A percentile compares a stretch with the other conserved stretches of the same genome.
phyloP scores from a whole-genome alignment of 306 rosid genomes.

The Carpinus fangiana region DNA sequence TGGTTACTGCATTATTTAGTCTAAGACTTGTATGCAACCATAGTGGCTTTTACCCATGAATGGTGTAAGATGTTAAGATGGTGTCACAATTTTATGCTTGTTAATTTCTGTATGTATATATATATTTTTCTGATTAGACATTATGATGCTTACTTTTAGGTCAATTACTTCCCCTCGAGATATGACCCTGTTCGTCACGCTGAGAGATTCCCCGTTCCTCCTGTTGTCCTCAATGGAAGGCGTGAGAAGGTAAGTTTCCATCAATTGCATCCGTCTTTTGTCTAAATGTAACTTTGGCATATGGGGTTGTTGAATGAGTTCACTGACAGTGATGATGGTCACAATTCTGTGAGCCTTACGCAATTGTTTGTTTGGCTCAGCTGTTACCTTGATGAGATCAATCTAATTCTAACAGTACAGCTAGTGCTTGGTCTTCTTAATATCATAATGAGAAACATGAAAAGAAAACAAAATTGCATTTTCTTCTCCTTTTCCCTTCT shows the following conservation, averaged over 20 bases:
- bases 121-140: conserved; percentile 5
- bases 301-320: conserved; percentile 12
- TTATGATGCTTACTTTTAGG: conserved; percentile 43
- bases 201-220: conserved; percentile 67
- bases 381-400: not conserved
- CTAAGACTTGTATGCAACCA: not conserved
- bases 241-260: conserved; percentile 74
- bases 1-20: conserved; percentile 9
- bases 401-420: not conserved
- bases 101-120: not conserved
- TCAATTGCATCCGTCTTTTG: not conserved
- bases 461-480: not conserved
- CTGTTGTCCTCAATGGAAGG: conserved; percentile 43
- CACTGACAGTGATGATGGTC: conserved; percentile 6
- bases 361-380: not conserved
- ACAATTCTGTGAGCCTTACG: not conserved
- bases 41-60: not conserved
- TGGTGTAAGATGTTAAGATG: conserved; percentile 3
- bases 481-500: not conserved
- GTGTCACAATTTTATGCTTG: not conserved
- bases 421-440: not conserved
- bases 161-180: conserved; percentile 93
- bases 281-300: conserved; percentile 4
- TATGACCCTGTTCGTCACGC: conserved; percentile 81
- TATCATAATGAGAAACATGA: not conserved